Evolutionary conservation across 257 asterid species (phyloP), one percentile per base, ranked within the genome.

Genomic region (Dorcoceras hygrometricum): DNA sequence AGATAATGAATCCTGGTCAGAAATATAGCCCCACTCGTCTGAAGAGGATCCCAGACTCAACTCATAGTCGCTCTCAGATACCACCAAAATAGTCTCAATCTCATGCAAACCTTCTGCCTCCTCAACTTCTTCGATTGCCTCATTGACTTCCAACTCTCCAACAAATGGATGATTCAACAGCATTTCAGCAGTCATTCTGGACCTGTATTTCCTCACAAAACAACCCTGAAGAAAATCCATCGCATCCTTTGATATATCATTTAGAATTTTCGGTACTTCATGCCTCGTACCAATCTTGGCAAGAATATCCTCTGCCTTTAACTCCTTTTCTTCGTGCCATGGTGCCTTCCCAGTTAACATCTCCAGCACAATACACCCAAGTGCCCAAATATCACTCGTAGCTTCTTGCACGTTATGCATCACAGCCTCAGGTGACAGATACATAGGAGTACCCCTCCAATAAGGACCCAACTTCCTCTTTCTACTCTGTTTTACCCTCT

Each of bases 361-460:
- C 82, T 91, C 92, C 18, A 87, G 79, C 29, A 91, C 96, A 10
- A 84, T 83, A 57, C 96, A 91, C 10, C 96, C 98, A 6, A 91
- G 73, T 9, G 96, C 96, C 98, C 98, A 91, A 39, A 91, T 48
- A 80, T 91, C 98, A 48, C 82, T 79, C 4, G 96, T 89, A 25
- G 72, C 58, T 31, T 91, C 90, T 66, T 89, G 98, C 34, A 81
- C 79, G 67, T 75, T 75, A 50, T 89, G 96, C 23, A 59, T 58
- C 61, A 87, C 92, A 25, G 88, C 84, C 80, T 91, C 98, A 0
- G 98, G 98, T 0, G 98, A 78, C 57, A 89, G 53, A 65, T 85
- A 91, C 84, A 81, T 78, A 0, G 88, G 96, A 6, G 96, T 91
- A 3, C 98, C 98, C 72, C 98, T 78, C 86, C 86, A 89, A 39